Conservation (phyloP, 2,329 filamentous ascomycete species). For the Colletotrichum noveboracense region DNA sequence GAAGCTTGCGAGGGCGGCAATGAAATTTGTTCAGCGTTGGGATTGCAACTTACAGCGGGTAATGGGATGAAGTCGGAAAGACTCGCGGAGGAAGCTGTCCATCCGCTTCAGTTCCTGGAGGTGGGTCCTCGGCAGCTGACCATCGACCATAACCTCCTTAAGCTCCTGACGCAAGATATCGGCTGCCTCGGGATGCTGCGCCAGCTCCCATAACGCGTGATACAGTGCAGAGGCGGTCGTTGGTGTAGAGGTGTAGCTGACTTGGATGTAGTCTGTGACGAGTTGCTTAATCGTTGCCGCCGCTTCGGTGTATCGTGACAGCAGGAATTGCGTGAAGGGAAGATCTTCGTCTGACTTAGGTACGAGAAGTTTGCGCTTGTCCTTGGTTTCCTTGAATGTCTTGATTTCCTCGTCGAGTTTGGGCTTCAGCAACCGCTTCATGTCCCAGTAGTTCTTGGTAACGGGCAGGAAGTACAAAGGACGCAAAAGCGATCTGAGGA, state of each 20-base stretch:
- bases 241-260: background rate
- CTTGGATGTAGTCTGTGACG: background rate
- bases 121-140: background rate
- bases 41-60: background rate
- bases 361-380: background rate
- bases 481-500: background rate
- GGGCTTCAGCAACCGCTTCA: background rate
- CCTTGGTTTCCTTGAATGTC: background rate
- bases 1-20: background rate
- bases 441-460: background rate
- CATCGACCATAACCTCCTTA: background rate
- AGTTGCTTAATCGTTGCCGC: background rate
- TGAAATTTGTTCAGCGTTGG: background rate
- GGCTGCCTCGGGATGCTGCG: background rate
- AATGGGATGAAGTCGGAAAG: background rate
- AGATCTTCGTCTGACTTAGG: background rate
- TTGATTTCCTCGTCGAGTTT: background rate
- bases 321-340: background rate
- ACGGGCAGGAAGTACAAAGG: background rate
- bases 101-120: background rate
- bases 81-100: background rate
- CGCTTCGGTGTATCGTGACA: background rate
- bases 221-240: background rate
- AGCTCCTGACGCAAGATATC: background rate
- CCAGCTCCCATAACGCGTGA: background rate